phyloP scores from a whole-genome alignment of 352 stramenopile species.

The Globisporangium megalacanthum region DNA sequence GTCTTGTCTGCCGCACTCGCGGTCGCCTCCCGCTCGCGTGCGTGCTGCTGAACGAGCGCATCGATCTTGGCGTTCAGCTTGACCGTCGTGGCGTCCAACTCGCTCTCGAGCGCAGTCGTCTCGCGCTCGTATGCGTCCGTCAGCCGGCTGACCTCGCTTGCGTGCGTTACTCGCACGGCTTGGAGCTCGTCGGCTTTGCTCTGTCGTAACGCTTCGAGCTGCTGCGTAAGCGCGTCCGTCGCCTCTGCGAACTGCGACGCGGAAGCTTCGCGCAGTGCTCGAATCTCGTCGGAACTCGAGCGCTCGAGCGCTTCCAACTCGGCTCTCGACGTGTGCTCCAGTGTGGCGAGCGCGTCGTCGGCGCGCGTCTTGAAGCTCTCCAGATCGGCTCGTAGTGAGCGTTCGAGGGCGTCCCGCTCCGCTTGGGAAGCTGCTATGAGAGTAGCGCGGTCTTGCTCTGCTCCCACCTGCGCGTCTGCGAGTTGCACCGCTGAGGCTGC shows the following conservation, averaged over 20 bases:
- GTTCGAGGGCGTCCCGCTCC: constrained; percentile 4
- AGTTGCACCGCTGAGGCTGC: constrained; percentile 18
- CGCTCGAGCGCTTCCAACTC: constrained; percentile 21
- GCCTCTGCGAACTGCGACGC: constrained; percentile 19
- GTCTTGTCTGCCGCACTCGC: constrained; percentile 11
- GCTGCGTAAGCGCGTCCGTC: constrained; percentile 15
- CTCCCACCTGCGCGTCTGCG: constrained; percentile 1
- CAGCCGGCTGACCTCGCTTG: constrained; percentile 18
- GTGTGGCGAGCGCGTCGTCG: constrained; percentile 10
- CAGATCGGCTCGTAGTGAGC: neutral
- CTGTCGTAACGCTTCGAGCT: constrained; percentile 22
- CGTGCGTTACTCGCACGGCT: constrained; percentile 14
- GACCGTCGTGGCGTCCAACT: constrained; percentile 14
- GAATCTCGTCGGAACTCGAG: constrained; percentile 22
- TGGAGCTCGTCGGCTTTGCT: constrained; percentile 22
- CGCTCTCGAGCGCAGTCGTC: constrained; percentile 14
- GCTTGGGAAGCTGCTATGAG: constrained; percentile 3
- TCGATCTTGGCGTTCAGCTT: constrained; percentile 15
- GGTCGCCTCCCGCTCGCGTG: constrained; percentile 14
- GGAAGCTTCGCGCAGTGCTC: constrained; percentile 17
- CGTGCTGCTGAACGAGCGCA: constrained; percentile 22
- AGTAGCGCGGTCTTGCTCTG: neutral
- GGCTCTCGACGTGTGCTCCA: constrained; percentile 14
- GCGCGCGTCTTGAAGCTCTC: constrained; percentile 9
- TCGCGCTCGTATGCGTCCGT: constrained; percentile 17